These are phyloP conservation scores for Pelargonium australe DNA, from an alignment of 441 rosid genomes.

Conservation along the genomic window DNA sequence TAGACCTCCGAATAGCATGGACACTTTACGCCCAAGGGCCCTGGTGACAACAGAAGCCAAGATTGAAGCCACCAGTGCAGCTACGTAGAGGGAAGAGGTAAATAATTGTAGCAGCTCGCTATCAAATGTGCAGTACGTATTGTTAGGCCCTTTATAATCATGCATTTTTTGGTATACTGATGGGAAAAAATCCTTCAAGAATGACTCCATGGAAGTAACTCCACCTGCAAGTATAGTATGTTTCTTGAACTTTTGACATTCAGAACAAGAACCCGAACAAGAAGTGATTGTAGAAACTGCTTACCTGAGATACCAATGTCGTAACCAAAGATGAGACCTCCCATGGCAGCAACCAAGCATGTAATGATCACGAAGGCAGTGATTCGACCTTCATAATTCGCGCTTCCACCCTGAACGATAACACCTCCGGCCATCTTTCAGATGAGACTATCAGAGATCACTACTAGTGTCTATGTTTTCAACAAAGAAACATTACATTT, in stretches of 20 bases:
- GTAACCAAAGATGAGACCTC: constrained; percentile 63
- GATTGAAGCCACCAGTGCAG: constrained; percentile 58
- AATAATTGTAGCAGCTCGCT: constrained; percentile 61
- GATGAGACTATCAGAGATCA: neutral
- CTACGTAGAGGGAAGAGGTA: constrained; percentile 85
- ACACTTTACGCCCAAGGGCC: constrained; percentile 48
- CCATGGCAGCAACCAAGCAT: constrained; percentile 57
- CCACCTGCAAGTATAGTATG: constrained; percentile 44
- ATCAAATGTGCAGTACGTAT: constrained; percentile 67
- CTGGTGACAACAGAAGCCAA: constrained; percentile 55
- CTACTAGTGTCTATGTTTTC: neutral
- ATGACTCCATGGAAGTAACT: constrained; percentile 79
- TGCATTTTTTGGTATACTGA: constrained; percentile 50
- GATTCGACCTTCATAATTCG: constrained; percentile 34
- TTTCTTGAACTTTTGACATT: neutral
- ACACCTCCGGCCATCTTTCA: constrained; percentile 40
- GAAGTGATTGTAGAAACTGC: neutral
- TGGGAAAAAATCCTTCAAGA: constrained; percentile 60
- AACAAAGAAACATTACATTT: neutral
- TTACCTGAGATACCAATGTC: constrained; percentile 55
- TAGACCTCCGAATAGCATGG: constrained; percentile 65
- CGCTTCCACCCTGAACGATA: constrained; percentile 22
- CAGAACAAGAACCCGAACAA: neutral
- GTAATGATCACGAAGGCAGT: constrained; percentile 41
- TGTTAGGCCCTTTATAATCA: constrained; percentile 34